Base-by-base conservation (phyloP, 371 early-diverging fungal genomes). In the Smittium culicis region DNA sequence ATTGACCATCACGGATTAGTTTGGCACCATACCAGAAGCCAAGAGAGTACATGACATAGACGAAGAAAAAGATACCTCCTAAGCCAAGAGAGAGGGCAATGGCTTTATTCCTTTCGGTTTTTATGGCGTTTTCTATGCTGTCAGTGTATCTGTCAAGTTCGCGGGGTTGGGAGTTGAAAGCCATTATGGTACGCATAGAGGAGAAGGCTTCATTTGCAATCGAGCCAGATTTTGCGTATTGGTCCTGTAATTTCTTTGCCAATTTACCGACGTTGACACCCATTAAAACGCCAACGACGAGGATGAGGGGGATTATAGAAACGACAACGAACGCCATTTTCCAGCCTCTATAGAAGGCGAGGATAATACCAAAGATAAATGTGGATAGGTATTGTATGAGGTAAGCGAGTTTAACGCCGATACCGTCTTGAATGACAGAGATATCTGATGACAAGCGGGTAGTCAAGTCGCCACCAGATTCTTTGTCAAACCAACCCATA, bases 331-430 rank as follows among this genome's bases (percentile, higher is more conserved):
- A 73, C 28, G 93, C 87, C 67, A 96, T 80, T 69, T 83, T 82
- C 93, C 93, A 94, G 8, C 90, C 88, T 66, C 86, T 85, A 58
- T 77, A 68, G 67, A 96, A 94, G 30, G 93, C 95, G 60, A 96
- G 83, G 28, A 90, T 74, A 63, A 94, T 87, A 33, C 93, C 94
- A 30, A 90, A 73, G n/a, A 93, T 65, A 66, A 96, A 96, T 31
- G 88, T 83, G 45, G 85, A 74, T n/a, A 80, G 33, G 56, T 81
- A 81, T 74, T 83, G 83, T 59, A 92, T 61, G 24, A 88, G 72
- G 27, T 87, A 71, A 63, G 89, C 88, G 45, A 90, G 84, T 72
- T 95, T 96, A 54, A 91, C 93, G 31, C 85, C 82, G 14, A 92
- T 86, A 61, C 96, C 92, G 76, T 90, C 92, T 73, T 89, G 89